phyloP scores from a whole-genome alignment of 176 grass and related monocot species.

The Oryza rufipogon region DNA sequence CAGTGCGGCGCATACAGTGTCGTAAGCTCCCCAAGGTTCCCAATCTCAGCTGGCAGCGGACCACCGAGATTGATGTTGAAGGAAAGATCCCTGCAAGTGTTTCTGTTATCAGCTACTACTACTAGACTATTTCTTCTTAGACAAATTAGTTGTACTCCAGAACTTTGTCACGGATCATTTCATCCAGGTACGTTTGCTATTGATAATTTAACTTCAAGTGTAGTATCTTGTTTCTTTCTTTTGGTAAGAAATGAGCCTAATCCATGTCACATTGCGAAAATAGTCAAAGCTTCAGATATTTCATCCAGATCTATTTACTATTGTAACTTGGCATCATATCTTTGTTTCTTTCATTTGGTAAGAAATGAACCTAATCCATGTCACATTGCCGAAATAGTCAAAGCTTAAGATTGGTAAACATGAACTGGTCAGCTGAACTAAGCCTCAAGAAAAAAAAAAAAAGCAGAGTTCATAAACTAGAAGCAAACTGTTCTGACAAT shows the following conservation, averaged over 20 bases:
- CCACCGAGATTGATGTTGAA: constrained; percentile 50
- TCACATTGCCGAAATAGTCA: background rate
- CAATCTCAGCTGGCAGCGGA: constrained; percentile 37
- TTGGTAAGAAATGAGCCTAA: background rate
- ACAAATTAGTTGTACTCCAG: background rate
- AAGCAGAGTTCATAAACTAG: constrained; percentile 12
- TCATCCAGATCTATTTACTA: background rate
- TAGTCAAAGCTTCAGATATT: background rate
- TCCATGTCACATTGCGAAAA: background rate
- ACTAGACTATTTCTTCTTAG: background rate
- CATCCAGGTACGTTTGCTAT: background rate
- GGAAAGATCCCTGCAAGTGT: constrained; percentile 55
- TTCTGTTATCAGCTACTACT: background rate
- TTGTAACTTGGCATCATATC: background rate
- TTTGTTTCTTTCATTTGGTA: background rate
- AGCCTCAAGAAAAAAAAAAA: constrained; percentile 2
- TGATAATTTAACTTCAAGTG: background rate
- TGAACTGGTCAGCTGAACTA: constrained; percentile 26
- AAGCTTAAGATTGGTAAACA: background rate
- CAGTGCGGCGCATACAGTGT: constrained; percentile 38
- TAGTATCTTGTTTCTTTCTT: background rate
- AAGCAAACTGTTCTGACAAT: constrained; percentile 7
- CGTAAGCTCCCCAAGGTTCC: constrained; percentile 36
- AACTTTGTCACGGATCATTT: background rate
- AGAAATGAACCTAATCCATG: constrained; percentile 11